Conservation (phyloP, 208 protist species). For the Jaenimonas drosophilae region DNA sequence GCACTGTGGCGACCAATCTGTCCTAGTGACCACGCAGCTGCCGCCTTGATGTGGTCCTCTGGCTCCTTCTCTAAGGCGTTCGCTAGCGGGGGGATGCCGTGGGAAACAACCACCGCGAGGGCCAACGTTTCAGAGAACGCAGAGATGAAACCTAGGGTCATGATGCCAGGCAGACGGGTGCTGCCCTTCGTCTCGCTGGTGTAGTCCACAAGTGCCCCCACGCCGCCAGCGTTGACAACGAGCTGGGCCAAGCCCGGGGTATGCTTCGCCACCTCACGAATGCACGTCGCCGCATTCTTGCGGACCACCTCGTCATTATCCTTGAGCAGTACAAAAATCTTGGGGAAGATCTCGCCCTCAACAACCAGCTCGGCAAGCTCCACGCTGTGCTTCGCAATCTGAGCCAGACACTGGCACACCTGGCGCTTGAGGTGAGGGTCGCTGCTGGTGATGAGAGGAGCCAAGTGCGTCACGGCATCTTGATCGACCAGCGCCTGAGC, state of each 20-base stretch:
- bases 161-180: conserved; percentile 94
- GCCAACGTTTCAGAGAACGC: conserved; percentile 97
- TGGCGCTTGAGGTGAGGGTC: conserved; percentile 96
- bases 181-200: conserved; percentile 88
- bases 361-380: conserved; percentile 98
- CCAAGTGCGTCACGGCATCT: conserved; percentile 94
- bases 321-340: conserved; percentile 93
- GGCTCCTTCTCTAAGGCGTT: conserved; percentile 87
- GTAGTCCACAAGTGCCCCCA: conserved; percentile 97
- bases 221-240: conserved; percentile 96
- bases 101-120: conserved; percentile 91
- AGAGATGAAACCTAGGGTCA: conserved; percentile 98
- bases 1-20: conserved; percentile 96
- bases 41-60: conserved; percentile 95
- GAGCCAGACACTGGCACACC: conserved; percentile 91
- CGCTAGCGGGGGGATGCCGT: conserved; percentile 89
- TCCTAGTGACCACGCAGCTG: conserved; percentile 89
- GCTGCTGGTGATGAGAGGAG: conserved; percentile 91
- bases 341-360: conserved; percentile 97
- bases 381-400: conserved; percentile 98
- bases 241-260: conserved; percentile 96
- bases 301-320: conserved; percentile 94
- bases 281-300: conserved; percentile 96
- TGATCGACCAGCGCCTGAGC: conserved; percentile 95
- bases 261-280: conserved; percentile 98